Evolutionary conservation across 139 green algal species (phyloP), one percentile per base, ranked within the genome.

Genomic region (Pleodorina starrii): DNA sequence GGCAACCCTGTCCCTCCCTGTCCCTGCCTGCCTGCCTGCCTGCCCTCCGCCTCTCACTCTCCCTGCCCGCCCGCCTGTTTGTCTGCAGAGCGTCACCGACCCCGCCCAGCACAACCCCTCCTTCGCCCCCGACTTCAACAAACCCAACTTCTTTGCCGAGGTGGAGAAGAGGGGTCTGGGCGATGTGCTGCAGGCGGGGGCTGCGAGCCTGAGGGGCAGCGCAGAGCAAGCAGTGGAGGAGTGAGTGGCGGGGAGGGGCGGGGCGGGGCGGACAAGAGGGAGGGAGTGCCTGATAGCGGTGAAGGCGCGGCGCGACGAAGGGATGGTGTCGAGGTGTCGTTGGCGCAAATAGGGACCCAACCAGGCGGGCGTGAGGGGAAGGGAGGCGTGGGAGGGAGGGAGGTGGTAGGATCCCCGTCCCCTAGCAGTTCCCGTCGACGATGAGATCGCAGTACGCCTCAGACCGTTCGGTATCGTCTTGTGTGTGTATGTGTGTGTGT

Each of bases 71-170:
- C n/a, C n/a, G n/a, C n/a, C n/a, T n/a, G n/a, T n/a, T n/a, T 71
- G 21, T 19, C 23, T 38, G 48, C 81, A 87, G 81, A 87, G 60
- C 11, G 57, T 29, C 5, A 87, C 81, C 42, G 81, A 78, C 63
- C 63, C 81, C 17, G 23, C 60, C 27, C 42, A 77, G 63, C 60
- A 78, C 81, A 78, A 48, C 42, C 60, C 51, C 19, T 78, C 81
- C n/a, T 87, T 48, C 81, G 87, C 79, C n/a, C 78, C 87, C 54
- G 87, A 91, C 77, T 81, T 74, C 60, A 77, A 63, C 78, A 69
- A 82, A 21, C 87, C 87, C 66, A 91, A 91, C 42, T 88, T 91
- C 50, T 91, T 91, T 59, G 19, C 40, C 2, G 76, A 86, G 75
- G 75, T 90, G 42, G 77, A 82, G 76, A 82, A 87, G 87, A 76